A percentile compares a stretch with the other conserved stretches of the same genome.
Evolutionary conservation across 2,329 filamentous ascomycete species (phyloP).

Genomic region (Penicillium sp.): DNA sequence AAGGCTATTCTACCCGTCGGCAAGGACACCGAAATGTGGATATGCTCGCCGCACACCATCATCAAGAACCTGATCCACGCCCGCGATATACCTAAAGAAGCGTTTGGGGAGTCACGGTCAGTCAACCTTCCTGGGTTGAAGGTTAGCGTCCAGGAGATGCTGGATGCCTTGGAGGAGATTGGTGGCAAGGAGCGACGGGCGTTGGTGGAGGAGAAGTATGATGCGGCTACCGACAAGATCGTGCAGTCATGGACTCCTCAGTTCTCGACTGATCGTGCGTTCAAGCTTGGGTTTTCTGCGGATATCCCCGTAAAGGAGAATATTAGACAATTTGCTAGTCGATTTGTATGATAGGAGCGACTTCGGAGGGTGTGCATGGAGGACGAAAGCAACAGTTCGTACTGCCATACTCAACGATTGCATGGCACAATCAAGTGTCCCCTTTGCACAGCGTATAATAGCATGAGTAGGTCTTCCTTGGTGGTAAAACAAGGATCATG

Average conservation of each 20-base stretch:
- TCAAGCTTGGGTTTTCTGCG: slow-evolving; percentile 46
- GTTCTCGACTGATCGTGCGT: slow-evolving; percentile 55
- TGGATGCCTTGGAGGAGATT: slow-evolving; percentile 57
- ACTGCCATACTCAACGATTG: background rate
- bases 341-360: slow-evolving; percentile 27
- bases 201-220: slow-evolving; percentile 55
- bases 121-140: slow-evolving; percentile 56
- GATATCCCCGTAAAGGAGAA: slow-evolving; percentile 44
- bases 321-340: slow-evolving; percentile 38
- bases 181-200: slow-evolving; percentile 56
- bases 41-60: slow-evolving; percentile 55
- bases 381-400: background rate
- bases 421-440: background rate
- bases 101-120: slow-evolving; percentile 54
- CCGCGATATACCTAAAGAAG: slow-evolving; percentile 49
- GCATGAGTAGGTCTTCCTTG: background rate
- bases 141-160: slow-evolving; percentile 59
- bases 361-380: slow-evolving; percentile 2
- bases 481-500: background rate
- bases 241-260: slow-evolving; percentile 60
- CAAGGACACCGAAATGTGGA: slow-evolving; percentile 55
- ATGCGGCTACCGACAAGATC: slow-evolving; percentile 56
- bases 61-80: slow-evolving; percentile 56
- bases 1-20: slow-evolving; percentile 53
- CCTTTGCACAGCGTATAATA: background rate